Base-by-base conservation (phyloP, 2,329 filamentous ascomycete species). In the Thielaviopsis musarum region DNA sequence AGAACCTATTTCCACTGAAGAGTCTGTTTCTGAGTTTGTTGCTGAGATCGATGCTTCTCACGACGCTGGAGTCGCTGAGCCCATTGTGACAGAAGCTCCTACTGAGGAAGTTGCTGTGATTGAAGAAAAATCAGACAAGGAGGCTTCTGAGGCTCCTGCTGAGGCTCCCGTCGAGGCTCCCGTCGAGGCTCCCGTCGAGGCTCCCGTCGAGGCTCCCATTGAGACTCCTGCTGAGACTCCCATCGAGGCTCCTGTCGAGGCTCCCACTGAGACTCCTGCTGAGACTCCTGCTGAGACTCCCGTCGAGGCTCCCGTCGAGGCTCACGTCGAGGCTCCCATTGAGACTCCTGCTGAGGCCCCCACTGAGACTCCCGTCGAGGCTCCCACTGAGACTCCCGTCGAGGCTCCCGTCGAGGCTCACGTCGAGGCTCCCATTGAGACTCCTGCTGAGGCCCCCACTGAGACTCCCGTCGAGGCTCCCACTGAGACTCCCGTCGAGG, bases 1-100 rank as follows among this genome's bases (percentile, higher is more conserved):
- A 19, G 59, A 41, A 5, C 7, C 58, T 34, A 57, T 34, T 10
- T 34, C 6, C 10, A 34, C 9, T 34, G 30, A 57, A 55, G 59
- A 62, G 56, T 56, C 65, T 17, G 63, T 65, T 52, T 59, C 63
- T 57, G 60, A 64, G 61, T 57, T 62, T 24, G 62, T 34, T 34
- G 5, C 65, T 57, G 61, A 63, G 38, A 52, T 30, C 12, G 38
- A 55, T 17, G 12, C 22, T 48, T 34, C 56, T 24, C n/a, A 21
- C 7, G 17, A 24, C 13, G 41, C 24, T 22, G 38, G n/a, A 45
- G 38, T 45, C 6, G n/a, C 45, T 49, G 45, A 52, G 17, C 13
- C 54, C 15, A 52, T 59, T 2, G 51, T 52, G 7, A 19, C 17
- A 26, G 57, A 60, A 22, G 53, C 15, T n/a, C 38, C 38, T n/a